Conservation (phyloP, 2,329 filamentous ascomycete species). For the Lecanosticta acicola region DNA sequence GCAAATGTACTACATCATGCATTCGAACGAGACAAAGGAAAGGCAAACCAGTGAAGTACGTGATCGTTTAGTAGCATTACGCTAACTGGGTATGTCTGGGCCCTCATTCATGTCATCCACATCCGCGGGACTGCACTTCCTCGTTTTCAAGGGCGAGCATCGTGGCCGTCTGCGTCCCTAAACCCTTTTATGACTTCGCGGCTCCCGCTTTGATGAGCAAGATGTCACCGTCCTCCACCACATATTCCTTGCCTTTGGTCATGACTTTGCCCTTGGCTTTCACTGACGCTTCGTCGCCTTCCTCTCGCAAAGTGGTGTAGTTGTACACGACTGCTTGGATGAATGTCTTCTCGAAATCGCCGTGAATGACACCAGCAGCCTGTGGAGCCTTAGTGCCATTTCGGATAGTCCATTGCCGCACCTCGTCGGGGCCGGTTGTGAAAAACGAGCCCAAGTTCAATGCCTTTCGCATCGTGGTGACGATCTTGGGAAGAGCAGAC, state of each 20-base stretch:
- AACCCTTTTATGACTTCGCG: slow-evolving; percentile 52
- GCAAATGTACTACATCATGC: no score
- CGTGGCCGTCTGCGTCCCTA: background rate
- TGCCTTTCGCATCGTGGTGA: slow-evolving; percentile 86
- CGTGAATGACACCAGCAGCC: slow-evolving; percentile 95
- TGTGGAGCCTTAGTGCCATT: slow-evolving; percentile 96
- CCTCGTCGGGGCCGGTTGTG: slow-evolving; percentile 91
- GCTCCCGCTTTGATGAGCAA: slow-evolving; percentile 87
- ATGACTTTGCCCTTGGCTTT: slow-evolving; percentile 94
- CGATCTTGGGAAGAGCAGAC: slow-evolving; percentile 85
- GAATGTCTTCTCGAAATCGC: slow-evolving; percentile 99
- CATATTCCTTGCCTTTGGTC: slow-evolving; percentile 98
- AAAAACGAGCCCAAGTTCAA: slow-evolving; percentile 93
- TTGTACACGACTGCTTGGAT: slow-evolving; percentile 96
- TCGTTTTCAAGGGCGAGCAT: background rate
- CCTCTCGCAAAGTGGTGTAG: slow-evolving; percentile 72
- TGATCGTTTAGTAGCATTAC: background rate
- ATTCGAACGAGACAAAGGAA: no score
- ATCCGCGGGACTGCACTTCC: background rate
- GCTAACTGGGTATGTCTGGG: background rate
- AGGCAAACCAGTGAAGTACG: background rate
- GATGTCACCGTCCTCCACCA: slow-evolving; percentile 75
- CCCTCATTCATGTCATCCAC: background rate
- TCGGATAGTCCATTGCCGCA: slow-evolving; percentile 96
- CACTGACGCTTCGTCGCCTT: slow-evolving; percentile 80